Evolutionary conservation across 192 early-diverging fungal species (phyloP), one percentile per base, ranked within the genome.

Genomic region (Backusella psychrophila): DNA sequence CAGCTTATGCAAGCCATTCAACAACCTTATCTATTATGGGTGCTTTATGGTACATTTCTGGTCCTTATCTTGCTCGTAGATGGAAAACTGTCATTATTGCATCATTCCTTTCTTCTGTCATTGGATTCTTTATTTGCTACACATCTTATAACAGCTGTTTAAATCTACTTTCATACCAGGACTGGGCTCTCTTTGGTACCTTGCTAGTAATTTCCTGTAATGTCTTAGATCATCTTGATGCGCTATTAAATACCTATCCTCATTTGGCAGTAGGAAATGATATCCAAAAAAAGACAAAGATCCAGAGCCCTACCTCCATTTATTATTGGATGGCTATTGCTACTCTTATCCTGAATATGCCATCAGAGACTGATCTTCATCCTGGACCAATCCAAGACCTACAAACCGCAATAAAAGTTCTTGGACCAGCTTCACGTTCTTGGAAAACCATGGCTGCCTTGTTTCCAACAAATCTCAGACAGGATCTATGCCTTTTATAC

Each of bases 21-120:
- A 8, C 41, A 36, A 17, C 19, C 29, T 69, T 67, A 14, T 33
- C 66, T 35, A 29, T 73, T 9, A 41, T 78, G 17, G 71, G 69
- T 38, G 36, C 11, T 33, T 26, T 78, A 17, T 78, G 77, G 71
- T 68, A 73, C 8, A 66, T 68, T 31, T 36, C 77, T 66, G 77
- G 77, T 19, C 67, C 85, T 56, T 87, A 81, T 76, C 69, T 87
- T 39, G 70, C 79, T 69, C 73, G 69, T 8, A 77, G 85, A 14
- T 72, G 52, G 34, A 67, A 73, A 26, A 33, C 67, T 31, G 21
- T 74, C 14, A 7, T 46, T 8, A 5, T 69, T 29, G 36, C 38
- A 42, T 36, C 87, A 36, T 42, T 56, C 81, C 7, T 79, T 81
- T 23, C 15, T 71, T 74, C 17, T 52, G 9, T 80, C 74, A 75